Percentiles rank a stretch among this genome's conserved stretches.
Evolutionary conservation across 371 early-diverging fungal species (phyloP).

Genomic region (Cokeromyces recurvatus): DNA sequence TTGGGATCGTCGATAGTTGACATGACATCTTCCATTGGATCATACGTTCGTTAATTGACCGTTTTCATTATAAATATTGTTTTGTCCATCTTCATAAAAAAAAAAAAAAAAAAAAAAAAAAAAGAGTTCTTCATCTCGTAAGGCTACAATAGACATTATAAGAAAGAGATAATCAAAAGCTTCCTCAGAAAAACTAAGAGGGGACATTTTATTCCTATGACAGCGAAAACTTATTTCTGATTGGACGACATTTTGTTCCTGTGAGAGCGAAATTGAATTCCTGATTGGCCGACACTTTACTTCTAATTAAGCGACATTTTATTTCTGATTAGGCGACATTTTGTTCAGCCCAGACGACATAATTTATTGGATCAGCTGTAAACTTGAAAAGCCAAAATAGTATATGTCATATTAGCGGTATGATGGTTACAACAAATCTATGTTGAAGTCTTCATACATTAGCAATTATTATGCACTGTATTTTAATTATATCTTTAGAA

Average conservation of each 20-base stretch:
- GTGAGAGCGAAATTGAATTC: too few relatives aligned
- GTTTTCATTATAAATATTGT: conserved; percentile 10
- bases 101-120: too few relatives aligned
- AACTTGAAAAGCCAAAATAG: too few relatives aligned
- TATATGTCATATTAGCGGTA: too few relatives aligned
- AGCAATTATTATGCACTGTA: too few relatives aligned
- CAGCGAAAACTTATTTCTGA: too few relatives aligned
- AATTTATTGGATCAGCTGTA: background rate
- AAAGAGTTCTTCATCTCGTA: conserved; percentile 12
- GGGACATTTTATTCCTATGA: too few relatives aligned
- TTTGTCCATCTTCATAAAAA: conserved; percentile 7
- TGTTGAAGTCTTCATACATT: too few relatives aligned
- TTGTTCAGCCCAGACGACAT: background rate
- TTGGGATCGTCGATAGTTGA: conserved; percentile 15
- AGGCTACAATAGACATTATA: conserved; percentile 12
- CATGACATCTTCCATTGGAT: conserved; percentile 11
- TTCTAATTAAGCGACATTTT: conserved; percentile 7
- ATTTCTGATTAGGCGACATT: conserved; percentile 6
- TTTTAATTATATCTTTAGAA: too few relatives aligned
- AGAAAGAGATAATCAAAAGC: conserved; percentile 16
- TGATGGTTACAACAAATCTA: too few relatives aligned
- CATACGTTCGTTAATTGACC: conserved; percentile 13
- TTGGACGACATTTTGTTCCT: too few relatives aligned
- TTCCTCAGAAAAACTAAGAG: too few relatives aligned
- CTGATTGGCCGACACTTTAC: conserved; percentile 8